Conservation (phyloP, 495 filamentous ascomycete genomes). For the Antarctomyces pellizariae region DNA sequence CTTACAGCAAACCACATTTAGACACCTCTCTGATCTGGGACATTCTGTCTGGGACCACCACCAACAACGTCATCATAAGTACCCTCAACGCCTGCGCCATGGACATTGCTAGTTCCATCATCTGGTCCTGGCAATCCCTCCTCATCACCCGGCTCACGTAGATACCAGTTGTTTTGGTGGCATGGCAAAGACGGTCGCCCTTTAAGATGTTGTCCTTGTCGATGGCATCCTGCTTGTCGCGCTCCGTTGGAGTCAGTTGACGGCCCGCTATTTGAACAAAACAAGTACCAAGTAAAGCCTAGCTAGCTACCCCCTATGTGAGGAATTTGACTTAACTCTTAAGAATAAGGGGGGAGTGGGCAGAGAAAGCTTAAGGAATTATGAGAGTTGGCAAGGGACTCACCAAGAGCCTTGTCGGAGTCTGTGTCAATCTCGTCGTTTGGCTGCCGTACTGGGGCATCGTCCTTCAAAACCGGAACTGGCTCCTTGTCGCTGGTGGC, state of each 20-base stretch:
- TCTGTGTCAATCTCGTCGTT: constrained; percentile 20
- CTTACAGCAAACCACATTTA: no score
- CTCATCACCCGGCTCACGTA: constrained; percentile 31
- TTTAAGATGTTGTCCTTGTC: constrained; percentile 26
- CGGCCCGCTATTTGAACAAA: background rate
- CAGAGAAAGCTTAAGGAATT: background rate
- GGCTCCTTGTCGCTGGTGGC: constrained; percentile 15
- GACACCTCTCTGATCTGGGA: no score
- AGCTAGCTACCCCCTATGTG: no score
- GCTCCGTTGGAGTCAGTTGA: constrained; percentile 13
- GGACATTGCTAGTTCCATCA: constrained; percentile 8
- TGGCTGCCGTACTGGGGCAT: constrained; percentile 22
- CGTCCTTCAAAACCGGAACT: constrained; percentile 31
- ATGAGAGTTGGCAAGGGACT: constrained; percentile 6
- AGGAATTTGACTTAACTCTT: no score
- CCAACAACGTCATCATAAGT: no score
- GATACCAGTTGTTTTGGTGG: constrained; percentile 18
- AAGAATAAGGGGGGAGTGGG: background rate
- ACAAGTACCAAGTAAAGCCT: background rate
- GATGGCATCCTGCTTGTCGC: constrained; percentile 29
- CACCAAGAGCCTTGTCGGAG: constrained; percentile 25
- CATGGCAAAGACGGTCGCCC: constrained; percentile 21
- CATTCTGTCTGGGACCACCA: no score
- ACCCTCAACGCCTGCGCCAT: no score
- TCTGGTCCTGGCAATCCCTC: constrained; percentile 14